Evolutionary conservation across 2,329 filamentous ascomycete genomes (phyloP).

Genomic region (Nakataea oryzae): DNA sequence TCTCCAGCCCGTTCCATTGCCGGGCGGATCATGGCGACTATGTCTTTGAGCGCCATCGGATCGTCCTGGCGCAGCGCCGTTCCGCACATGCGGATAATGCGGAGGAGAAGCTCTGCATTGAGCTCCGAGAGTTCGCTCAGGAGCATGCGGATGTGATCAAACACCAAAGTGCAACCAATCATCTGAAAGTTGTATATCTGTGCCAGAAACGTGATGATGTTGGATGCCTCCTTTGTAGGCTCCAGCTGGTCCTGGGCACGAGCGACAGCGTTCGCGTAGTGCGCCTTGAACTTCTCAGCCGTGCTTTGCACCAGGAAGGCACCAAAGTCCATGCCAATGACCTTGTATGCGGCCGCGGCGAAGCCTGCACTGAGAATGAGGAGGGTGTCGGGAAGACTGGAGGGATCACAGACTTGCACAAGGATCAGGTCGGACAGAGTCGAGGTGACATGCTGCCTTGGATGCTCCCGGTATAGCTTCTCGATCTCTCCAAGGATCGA

Average conservation of each 20-base stretch:
- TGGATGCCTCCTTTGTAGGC: constrained; percentile 52
- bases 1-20: constrained; percentile 56
- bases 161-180: constrained; percentile 70
- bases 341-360: constrained; percentile 75
- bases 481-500: constrained; percentile 77
- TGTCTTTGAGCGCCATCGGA: constrained; percentile 77
- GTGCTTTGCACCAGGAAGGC: constrained; percentile 74
- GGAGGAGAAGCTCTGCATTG: constrained; percentile 80
- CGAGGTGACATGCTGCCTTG: constrained; percentile 80
- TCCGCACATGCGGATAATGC: constrained; percentile 73
- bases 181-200: constrained; percentile 91
- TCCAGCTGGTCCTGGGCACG: constrained; percentile 18
- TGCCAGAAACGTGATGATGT: constrained; percentile 72
- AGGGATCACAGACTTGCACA: constrained; percentile 68
- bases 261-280: constrained; percentile 40
- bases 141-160: constrained; percentile 80
- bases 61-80: constrained; percentile 81
- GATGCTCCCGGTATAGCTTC: constrained; percentile 70
- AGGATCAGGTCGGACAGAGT: constrained; percentile 69
- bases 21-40: constrained; percentile 68
- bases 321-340: constrained; percentile 81
- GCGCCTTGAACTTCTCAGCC: constrained; percentile 62
- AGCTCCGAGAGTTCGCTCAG: constrained; percentile 66
- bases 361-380: constrained; percentile 87
- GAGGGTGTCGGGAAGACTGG: constrained; percentile 75